Conservation (phyloP, 1,284 basidiomycete genomes). For the Flammula alnicola region DNA sequence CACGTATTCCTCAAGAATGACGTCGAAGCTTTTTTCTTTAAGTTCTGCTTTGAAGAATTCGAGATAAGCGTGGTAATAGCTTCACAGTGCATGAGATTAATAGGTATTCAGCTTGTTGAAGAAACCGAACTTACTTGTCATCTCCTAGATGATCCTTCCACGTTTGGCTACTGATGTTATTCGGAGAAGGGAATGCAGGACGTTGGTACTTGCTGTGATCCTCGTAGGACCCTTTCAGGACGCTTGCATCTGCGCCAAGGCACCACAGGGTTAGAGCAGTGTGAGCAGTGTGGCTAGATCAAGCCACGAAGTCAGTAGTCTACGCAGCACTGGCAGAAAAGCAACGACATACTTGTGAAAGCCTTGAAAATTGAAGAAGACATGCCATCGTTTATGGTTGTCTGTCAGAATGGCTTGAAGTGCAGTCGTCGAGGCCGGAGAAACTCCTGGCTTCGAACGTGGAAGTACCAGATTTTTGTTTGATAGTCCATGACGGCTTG, state of each 20-base stretch:
- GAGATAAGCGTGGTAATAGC: slow-evolving; percentile 56
- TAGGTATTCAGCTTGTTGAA: not conserved
- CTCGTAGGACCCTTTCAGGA: slow-evolving; percentile 47
- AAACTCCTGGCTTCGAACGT: slow-evolving; percentile 32
- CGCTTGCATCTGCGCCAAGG: slow-evolving; percentile 44
- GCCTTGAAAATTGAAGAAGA: slow-evolving; percentile 45
- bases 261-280: slow-evolving; percentile 53
- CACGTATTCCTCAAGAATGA: slow-evolving; percentile 52
- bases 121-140: slow-evolving; percentile 34
- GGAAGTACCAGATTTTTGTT: slow-evolving; percentile 14
- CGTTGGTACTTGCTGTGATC: slow-evolving; percentile 40
- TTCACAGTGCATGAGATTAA: not conserved
- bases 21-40: slow-evolving; percentile 38
- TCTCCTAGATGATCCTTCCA: slow-evolving; percentile 53
- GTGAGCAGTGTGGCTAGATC: slow-evolving; percentile 49
- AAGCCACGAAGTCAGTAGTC: slow-evolving; percentile 1
- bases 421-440: slow-evolving; percentile 32
- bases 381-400: slow-evolving; percentile 46
- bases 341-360: slow-evolving; percentile 47
- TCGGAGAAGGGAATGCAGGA: slow-evolving; percentile 43
- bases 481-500: slow-evolving; percentile 1
- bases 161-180: slow-evolving; percentile 43
- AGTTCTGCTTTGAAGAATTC: slow-evolving; percentile 50
- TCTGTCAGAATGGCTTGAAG: slow-evolving; percentile 41
- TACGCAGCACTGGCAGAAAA: not conserved